These are phyloP conservation scores for Leishmania lainsoni DNA, from an alignment of 208 protist genomes.

Conservation along the genomic window DNA sequence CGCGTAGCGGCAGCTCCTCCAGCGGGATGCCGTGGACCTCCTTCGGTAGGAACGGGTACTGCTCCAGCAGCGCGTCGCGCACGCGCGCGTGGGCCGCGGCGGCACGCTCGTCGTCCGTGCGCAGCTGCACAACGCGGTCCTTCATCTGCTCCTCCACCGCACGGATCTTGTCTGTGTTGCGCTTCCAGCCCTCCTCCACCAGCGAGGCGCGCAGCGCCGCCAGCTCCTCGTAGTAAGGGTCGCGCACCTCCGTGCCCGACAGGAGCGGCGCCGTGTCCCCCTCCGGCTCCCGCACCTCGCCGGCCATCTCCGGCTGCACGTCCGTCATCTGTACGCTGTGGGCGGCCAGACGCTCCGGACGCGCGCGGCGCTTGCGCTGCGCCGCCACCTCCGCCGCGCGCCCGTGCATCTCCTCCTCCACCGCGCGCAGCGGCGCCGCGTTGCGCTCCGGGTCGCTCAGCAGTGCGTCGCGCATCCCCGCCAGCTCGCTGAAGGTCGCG, in stretches of 20 bases:
- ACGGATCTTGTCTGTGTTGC: constrained; percentile 29
- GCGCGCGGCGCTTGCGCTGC: not conserved
- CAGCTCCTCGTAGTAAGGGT: constrained; percentile 60
- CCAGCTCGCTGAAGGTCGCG: constrained; percentile 37
- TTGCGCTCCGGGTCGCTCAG: constrained; percentile 25
- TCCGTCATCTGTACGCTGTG: not conserved
- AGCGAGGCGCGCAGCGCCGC: constrained; percentile 32
- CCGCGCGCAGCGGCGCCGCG: constrained; percentile 6
- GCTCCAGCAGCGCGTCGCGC: constrained; percentile 29
- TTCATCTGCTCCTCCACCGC: constrained; percentile 45
- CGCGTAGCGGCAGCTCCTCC: not conserved
- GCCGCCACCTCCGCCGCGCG: constrained; percentile 8
- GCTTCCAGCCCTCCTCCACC: constrained; percentile 29
- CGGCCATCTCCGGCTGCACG: not conserved
- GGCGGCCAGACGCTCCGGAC: not conserved
- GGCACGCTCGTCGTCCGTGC: too few species aligned
- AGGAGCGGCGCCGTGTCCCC: constrained; percentile 28
- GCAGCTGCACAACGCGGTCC: constrained; percentile 46
- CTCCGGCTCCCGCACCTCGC: constrained; percentile 22
- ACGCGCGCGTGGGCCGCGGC: not conserved
- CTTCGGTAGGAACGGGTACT: constrained; percentile 7
- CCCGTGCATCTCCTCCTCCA: constrained; percentile 31
- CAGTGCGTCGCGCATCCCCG: constrained; percentile 17
- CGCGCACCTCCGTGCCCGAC: not conserved
- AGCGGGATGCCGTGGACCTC: too few species aligned